Conservation (phyloP, 1,284 basidiomycete species). For the Sporisorium exsertum region DNA sequence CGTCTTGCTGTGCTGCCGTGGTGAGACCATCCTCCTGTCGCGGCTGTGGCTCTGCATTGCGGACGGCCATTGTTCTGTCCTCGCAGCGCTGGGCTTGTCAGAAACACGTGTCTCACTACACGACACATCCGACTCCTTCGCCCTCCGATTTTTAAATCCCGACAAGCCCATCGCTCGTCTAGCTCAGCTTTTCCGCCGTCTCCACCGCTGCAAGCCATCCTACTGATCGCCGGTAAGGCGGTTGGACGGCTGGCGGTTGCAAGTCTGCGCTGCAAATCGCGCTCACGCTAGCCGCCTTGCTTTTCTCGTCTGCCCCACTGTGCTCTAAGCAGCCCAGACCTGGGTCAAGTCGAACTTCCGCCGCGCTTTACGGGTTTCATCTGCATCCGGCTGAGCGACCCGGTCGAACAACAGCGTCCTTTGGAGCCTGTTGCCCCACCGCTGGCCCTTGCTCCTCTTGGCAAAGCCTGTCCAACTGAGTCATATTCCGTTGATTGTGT, state of each 20-base stretch:
- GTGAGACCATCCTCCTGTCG: not conserved
- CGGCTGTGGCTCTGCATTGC: not conserved
- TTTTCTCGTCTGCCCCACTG: not conserved
- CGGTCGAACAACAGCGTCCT: not conserved
- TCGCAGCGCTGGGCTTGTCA: slow-evolving; percentile 15
- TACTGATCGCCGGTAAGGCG: not conserved
- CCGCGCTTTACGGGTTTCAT: not conserved
- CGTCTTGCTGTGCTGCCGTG: too few relatives aligned
- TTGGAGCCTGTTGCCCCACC: too few relatives aligned
- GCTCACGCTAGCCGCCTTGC: not conserved
- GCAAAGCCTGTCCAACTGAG: slow-evolving; percentile 5
- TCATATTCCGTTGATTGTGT: slow-evolving; percentile 34
- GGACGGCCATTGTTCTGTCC: slow-evolving; percentile 1
- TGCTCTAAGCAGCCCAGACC: not conserved
- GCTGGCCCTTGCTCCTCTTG: too few relatives aligned
- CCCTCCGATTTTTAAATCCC: slow-evolving; percentile 13
- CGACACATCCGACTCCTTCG: slow-evolving; percentile 12
- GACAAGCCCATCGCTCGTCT: slow-evolving; percentile 4
- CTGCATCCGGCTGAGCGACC: slow-evolving; percentile 29
- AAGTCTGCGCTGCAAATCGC: not conserved
- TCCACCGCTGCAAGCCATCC: not conserved
- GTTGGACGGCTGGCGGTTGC: not conserved
- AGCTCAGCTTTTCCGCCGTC: not conserved
- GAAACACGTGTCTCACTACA: slow-evolving; percentile 33
- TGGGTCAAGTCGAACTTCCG: not conserved